These are phyloP conservation scores for Cucumis variabilis DNA, from an alignment of 331 rosid genomes.

Conservation along the genomic window DNA sequence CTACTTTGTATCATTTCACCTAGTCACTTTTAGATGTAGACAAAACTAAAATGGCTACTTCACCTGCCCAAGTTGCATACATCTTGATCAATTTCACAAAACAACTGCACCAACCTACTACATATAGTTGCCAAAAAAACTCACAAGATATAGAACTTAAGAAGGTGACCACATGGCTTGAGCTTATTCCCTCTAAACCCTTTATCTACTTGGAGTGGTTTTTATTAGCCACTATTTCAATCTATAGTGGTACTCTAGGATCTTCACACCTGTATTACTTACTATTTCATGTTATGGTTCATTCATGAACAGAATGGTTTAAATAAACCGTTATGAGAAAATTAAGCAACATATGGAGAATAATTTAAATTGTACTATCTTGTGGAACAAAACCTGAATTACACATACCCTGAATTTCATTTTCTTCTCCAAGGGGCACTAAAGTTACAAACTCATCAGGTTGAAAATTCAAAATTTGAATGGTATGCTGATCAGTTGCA, in stretches of 20 bases:
- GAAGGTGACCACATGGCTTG: neutral
- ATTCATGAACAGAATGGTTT: neutral
- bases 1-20: neutral
- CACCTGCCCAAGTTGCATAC: neutral
- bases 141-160: neutral
- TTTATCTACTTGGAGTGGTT: neutral
- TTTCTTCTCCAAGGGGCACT: conserved; percentile 40
- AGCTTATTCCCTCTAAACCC: neutral
- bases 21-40: neutral
- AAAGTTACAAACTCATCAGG: conserved; percentile 44
- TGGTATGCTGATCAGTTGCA: conserved; percentile 36
- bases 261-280: neutral
- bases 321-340: neutral
- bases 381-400: neutral
- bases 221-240: neutral
- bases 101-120: neutral
- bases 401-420: conserved; percentile 46
- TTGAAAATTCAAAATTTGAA: conserved; percentile 35
- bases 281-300: neutral
- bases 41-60: neutral
- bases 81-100: neutral
- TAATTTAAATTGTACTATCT: neutral
- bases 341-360: neutral
- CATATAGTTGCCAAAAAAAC: neutral
- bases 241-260: neutral